phyloP scores from a whole-genome alignment of 768 basidiomycete species.

The Udeniomyces megalosporus region DNA sequence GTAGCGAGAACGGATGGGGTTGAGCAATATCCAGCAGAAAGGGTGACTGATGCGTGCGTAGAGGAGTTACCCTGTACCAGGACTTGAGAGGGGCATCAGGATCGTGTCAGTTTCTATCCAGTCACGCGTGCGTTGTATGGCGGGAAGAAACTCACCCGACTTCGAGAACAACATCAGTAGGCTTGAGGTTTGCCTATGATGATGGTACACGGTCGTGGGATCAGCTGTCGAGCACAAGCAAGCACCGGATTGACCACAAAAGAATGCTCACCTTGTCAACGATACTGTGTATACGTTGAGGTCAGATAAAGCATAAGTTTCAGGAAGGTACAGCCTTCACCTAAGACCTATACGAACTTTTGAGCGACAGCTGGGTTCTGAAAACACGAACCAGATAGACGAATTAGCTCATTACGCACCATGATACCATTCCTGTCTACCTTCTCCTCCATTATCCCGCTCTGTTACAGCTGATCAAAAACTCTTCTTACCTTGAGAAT shows the following conservation, averaged over 20 bases:
- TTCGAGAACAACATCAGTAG: slow-evolving; percentile 90
- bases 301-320: not conserved
- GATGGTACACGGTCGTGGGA: not conserved
- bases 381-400: not conserved
- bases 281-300: slow-evolving; percentile 32
- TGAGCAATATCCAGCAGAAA: too few species aligned
- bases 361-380: slow-evolving; percentile 12
- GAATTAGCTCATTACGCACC: slow-evolving; percentile 9
- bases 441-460: too few species aligned
- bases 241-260: not conserved
- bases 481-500: slow-evolving; percentile 60
- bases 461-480: too few species aligned
- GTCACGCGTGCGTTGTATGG: too few species aligned
- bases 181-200: slow-evolving; percentile 66
- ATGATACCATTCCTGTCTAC: too few species aligned
- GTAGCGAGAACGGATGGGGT: too few species aligned
- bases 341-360: not conserved
- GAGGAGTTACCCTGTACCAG: slow-evolving; percentile 2
- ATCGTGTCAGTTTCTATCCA: too few species aligned
- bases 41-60: too few species aligned
- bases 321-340: not conserved
- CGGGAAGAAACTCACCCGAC: slow-evolving; percentile 60
- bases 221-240: not conserved
- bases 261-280: slow-evolving; percentile 40
- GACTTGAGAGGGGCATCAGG: not conserved